Conservation (phyloP, 768 basidiomycete genomes). For the Boletus coccyginus region DNA sequence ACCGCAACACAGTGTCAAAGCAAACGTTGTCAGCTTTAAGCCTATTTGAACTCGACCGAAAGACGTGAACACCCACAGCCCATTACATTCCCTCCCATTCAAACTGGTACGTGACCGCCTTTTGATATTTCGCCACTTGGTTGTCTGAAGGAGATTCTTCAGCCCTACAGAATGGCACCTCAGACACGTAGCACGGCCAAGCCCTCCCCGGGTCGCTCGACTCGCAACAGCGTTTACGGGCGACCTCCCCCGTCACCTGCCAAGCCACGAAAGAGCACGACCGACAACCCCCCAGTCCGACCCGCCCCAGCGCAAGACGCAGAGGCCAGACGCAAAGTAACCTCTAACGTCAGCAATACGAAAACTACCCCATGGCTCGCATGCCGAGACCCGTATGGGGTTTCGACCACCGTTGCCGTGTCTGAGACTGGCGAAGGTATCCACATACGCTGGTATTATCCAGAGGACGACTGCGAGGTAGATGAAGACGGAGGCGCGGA, state of each 20-base stretch:
- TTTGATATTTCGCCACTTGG: background rate
- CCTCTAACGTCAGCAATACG: background rate
- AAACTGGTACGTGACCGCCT: slow-evolving; percentile 1
- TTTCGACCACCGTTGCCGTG: slow-evolving; percentile 11
- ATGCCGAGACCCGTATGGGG: slow-evolving; percentile 14
- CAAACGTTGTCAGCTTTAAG: background rate
- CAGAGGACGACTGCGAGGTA: slow-evolving; percentile 1
- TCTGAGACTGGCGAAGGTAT: slow-evolving; percentile 22
- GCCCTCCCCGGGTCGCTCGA: slow-evolving; percentile 13
- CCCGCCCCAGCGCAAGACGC: background rate
- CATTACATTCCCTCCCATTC: background rate
- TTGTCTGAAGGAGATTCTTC: background rate
- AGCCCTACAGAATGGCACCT: slow-evolving; percentile 22
- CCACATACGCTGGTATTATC: slow-evolving; percentile 22
- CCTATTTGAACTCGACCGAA: slow-evolving; percentile 23
- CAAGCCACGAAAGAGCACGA: slow-evolving; percentile 6
- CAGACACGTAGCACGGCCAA: slow-evolving; percentile 22
- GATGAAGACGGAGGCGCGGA: slow-evolving; percentile 8
- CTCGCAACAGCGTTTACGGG: slow-evolving; percentile 26
- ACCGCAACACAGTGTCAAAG: slow-evolving; percentile 17
- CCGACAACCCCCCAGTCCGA: background rate
- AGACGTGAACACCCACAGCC: background rate
- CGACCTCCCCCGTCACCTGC: slow-evolving; percentile 6
- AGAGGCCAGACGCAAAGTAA: background rate
- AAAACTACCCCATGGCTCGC: slow-evolving; percentile 15